Conservation (phyloP, 805 yeast genomes). For the Dipodascopsis tothii region DNA sequence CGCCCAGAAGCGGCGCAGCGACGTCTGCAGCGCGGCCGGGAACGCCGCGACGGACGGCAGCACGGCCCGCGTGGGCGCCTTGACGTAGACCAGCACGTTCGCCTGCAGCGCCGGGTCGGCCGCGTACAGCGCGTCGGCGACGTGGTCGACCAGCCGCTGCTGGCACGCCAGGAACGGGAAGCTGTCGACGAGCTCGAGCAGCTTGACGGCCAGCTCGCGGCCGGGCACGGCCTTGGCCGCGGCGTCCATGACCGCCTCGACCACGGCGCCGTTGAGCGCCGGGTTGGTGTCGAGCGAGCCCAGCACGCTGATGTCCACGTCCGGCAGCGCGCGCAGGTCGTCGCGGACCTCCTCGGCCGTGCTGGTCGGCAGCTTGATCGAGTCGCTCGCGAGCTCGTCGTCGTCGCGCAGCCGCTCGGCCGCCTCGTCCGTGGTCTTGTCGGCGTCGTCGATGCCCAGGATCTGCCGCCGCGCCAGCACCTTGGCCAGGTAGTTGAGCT, state of each 20-base stretch:
- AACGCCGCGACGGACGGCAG: background rate
- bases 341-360: conserved; percentile 38
- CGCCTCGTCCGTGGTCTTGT: too few relatives aligned
- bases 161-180: conserved; percentile 35
- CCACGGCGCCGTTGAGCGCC: conserved; percentile 66
- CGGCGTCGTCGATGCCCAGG: conserved; percentile 31
- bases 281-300: conserved; percentile 83
- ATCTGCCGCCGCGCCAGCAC: conserved; percentile 76
- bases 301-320: conserved; percentile 73
- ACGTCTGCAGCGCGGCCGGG: background rate
- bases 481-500: conserved; percentile 76
- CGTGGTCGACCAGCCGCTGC: background rate
- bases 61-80: background rate
- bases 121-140: background rate
- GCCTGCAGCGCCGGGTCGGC: background rate
- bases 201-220: conserved; percentile 38
- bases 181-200: conserved; percentile 55
- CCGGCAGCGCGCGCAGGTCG: conserved; percentile 64
- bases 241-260: conserved; percentile 61
- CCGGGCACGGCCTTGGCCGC: conserved; percentile 45
- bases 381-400: background rate
- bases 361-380: background rate
- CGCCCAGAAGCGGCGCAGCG: background rate
- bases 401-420: background rate
- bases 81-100: too few relatives aligned